Evolutionary conservation across 345 rosid genomes (phyloP).

Genomic region (Boechera stricta): DNA sequence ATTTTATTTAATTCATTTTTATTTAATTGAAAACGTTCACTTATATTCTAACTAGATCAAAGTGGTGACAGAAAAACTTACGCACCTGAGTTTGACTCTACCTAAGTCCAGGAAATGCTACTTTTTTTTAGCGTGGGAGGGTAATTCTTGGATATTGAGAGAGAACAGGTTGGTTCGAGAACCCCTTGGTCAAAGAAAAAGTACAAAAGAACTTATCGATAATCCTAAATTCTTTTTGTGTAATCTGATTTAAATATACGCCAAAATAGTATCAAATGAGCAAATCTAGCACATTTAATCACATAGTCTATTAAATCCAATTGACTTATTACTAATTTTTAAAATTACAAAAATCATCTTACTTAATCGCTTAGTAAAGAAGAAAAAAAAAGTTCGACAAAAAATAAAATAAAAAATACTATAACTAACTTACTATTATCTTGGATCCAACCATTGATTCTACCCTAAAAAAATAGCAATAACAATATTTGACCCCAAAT

Average conservation of each 20-base stretch:
- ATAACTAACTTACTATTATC: too few species aligned
- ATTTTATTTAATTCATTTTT: background rate
- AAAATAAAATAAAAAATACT: too few species aligned
- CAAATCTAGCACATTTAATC: background rate
- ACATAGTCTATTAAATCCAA: background rate
- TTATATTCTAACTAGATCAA: background rate
- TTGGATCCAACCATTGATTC: too few species aligned
- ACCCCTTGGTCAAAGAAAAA: too few species aligned
- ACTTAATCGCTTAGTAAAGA: background rate
- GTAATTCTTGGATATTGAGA: too few species aligned
- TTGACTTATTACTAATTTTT: background rate
- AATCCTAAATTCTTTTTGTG: background rate
- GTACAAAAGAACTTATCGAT: background rate
- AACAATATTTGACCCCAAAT: too few species aligned
- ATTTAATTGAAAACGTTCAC: background rate
- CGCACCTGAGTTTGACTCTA: too few species aligned
- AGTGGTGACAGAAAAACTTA: too few species aligned
- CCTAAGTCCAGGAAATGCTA: too few species aligned
- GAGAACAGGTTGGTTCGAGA: too few species aligned
- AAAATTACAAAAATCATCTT: background rate
- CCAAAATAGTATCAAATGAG: background rate
- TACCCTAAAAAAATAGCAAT: too few species aligned
- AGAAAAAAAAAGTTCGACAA: background rate
- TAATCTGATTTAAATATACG: conserved; percentile 3
- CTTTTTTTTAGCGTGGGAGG: too few species aligned